These are phyloP conservation scores for Dendrobium catenatum DNA, from an alignment of 106 monocot genomes.

Conservation along the genomic window DNA sequence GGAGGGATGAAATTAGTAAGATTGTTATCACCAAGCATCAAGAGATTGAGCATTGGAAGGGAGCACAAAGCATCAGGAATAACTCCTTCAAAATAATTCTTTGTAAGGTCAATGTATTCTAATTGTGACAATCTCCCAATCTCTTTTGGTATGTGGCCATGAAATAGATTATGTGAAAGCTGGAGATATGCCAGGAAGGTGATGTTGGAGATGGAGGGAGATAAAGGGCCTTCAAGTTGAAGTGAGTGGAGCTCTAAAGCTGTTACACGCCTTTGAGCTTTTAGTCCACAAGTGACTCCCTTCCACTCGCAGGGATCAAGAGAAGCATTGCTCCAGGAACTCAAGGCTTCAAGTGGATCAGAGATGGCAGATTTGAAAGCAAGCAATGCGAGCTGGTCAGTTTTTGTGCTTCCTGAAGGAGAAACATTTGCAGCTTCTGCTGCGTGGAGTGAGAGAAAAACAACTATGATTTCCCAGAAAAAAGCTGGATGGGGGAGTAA, in stretches of 20 bases:
- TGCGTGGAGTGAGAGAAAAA: background rate
- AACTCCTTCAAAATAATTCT: constrained; percentile 13
- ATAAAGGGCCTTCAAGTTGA: constrained; percentile 24
- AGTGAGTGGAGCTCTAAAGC: constrained; percentile 20
- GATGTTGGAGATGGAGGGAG: constrained; percentile 36
- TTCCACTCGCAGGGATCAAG: constrained; percentile 32
- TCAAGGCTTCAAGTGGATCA: background rate
- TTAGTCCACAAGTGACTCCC: constrained; percentile 32
- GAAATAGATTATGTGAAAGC: constrained; percentile 20
- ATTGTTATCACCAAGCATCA: constrained; percentile 11
- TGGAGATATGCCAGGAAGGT: constrained; percentile 25
- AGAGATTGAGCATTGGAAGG: background rate
- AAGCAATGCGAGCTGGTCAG: background rate
- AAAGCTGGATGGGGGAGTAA: background rate
- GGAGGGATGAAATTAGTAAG: constrained; percentile 6
- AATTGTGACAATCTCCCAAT: constrained; percentile 20
- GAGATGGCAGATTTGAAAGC: background rate
- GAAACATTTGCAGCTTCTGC: background rate
- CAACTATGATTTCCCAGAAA: background rate
- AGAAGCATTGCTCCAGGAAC: constrained; percentile 32
- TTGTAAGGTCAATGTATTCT: constrained; percentile 20
- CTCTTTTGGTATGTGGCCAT: constrained; percentile 33
- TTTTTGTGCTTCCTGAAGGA: background rate
- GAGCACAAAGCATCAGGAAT: constrained; percentile 11
- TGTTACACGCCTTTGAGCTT: constrained; percentile 6